phyloP scores from a whole-genome alignment of 768 basidiomycete species.

The Amanita polypyramis region DNA sequence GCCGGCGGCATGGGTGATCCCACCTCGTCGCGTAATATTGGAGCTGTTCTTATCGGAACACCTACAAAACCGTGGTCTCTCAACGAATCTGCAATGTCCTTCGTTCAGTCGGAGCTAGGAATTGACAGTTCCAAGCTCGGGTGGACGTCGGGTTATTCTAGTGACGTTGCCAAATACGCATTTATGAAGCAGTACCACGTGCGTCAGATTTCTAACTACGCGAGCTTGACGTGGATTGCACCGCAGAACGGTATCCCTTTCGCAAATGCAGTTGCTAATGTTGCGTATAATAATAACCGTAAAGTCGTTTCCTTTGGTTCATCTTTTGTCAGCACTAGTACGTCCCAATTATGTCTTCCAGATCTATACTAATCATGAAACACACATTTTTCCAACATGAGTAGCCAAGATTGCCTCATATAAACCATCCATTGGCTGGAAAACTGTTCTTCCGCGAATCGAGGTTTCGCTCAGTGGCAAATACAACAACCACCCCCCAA shows the following conservation, averaged over 20 bases:
- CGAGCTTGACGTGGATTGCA: not conserved
- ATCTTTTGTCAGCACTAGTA: constrained; percentile 21
- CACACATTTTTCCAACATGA: not conserved
- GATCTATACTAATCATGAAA: no score
- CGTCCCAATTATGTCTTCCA: constrained; percentile 13
- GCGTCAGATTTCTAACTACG: not conserved
- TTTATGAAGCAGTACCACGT: constrained; percentile 16
- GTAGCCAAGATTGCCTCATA: constrained; percentile 24
- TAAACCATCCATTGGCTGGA: constrained; percentile 24
- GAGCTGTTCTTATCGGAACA: no score
- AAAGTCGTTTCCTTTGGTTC: constrained; percentile 23
- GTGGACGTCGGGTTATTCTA: constrained; percentile 10
- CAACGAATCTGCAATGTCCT: constrained; percentile 6
- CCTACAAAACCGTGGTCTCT: not conserved
- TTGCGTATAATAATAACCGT: constrained; percentile 19
- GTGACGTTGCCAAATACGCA: constrained; percentile 13
- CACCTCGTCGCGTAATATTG: no score
- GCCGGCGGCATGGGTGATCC: not conserved
- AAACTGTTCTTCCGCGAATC: constrained; percentile 27
- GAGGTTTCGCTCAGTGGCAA: no score
- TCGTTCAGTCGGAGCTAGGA: constrained; percentile 8
- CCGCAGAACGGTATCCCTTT: constrained; percentile 23
- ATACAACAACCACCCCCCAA: no score
- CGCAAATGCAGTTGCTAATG: constrained; percentile 26
- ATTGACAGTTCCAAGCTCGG: not conserved